phyloP scores from a whole-genome alignment of 306 rosid species.

The Cicer cuneatum region DNA sequence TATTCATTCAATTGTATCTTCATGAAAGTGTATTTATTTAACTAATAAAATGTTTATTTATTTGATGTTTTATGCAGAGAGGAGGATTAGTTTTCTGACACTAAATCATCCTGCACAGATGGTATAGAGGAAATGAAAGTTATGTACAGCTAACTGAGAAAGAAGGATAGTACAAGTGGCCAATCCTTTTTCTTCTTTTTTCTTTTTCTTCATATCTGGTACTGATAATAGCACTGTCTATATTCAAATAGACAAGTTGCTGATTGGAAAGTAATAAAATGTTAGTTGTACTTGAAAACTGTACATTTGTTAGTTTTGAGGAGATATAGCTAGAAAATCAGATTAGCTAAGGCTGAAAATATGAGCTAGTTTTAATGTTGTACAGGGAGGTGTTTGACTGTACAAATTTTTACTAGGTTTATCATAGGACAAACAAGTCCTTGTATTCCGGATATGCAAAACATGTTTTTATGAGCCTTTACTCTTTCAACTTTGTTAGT shows the following conservation, averaged over 20 bases:
- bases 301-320: constrained; percentile 85
- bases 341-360: constrained; percentile 51
- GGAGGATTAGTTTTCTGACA: constrained; percentile 90
- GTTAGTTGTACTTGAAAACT: constrained; percentile 81
- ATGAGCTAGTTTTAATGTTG: constrained; percentile 49
- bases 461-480: constrained; percentile 42
- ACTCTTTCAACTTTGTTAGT: constrained; percentile 20
- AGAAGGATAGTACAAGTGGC: constrained; percentile 47
- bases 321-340: constrained; percentile 58
- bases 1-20: constrained; percentile 3
- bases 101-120: constrained; percentile 73
- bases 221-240: constrained; percentile 44
- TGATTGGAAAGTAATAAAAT: constrained; percentile 58
- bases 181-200: not conserved
- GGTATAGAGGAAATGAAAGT: constrained; percentile 60
- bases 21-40: not conserved
- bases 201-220: constrained; percentile 40
- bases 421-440: constrained; percentile 15
- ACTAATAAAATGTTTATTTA: not conserved
- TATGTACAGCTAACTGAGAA: constrained; percentile 91
- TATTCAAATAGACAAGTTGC: constrained; percentile 54
- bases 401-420: constrained; percentile 51
- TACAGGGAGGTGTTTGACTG: constrained; percentile 50
- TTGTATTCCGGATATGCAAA: constrained; percentile 42
- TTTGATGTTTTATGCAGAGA: constrained; percentile 63